Evolutionary conservation across 2,329 filamentous ascomycete genomes (phyloP).

Genomic region (Aspergillus costaricaensis): DNA sequence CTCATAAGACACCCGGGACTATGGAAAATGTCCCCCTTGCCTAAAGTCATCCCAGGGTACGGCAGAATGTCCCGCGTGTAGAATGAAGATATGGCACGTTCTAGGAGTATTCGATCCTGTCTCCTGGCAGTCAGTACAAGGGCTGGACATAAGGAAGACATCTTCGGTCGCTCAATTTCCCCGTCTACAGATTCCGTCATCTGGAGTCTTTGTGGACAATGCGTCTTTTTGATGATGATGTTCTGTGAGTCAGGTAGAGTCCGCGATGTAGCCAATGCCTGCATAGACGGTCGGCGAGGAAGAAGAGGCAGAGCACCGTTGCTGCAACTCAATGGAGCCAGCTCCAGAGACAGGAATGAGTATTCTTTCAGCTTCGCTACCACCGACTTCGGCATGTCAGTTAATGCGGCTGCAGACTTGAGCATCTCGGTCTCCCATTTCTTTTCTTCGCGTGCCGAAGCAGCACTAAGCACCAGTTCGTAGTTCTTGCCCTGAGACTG

Average conservation of each 20-base stretch:
- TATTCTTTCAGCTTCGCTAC: slow-evolving; percentile 30
- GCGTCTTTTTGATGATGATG: slow-evolving; percentile 85
- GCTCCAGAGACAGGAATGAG: slow-evolving; percentile 61
- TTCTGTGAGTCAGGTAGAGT: slow-evolving; percentile 69
- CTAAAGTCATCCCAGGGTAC: slow-evolving; percentile 76
- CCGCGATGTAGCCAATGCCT: slow-evolving; percentile 73
- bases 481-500: slow-evolving; percentile 74
- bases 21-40: slow-evolving; percentile 69
- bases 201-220: slow-evolving; percentile 61
- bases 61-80: slow-evolving; percentile 82
- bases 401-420: slow-evolving; percentile 53
- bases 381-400: slow-evolving; percentile 52
- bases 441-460: slow-evolving; percentile 74
- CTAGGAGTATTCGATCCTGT: slow-evolving; percentile 74
- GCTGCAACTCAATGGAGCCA: slow-evolving; percentile 73
- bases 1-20: slow-evolving; percentile 79
- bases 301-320: slow-evolving; percentile 70
- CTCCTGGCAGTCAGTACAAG: slow-evolving; percentile 73
- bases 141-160: slow-evolving; percentile 68
- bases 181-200: slow-evolving; percentile 48
- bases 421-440: slow-evolving; percentile 75
- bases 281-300: slow-evolving; percentile 66
- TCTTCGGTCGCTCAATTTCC: slow-evolving; percentile 77
- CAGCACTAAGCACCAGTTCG: slow-evolving; percentile 85
- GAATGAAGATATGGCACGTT: slow-evolving; percentile 71